Evolutionary conservation across 2,329 filamentous ascomycete species (phyloP).

Genomic region (Apiospora hydei): DNA sequence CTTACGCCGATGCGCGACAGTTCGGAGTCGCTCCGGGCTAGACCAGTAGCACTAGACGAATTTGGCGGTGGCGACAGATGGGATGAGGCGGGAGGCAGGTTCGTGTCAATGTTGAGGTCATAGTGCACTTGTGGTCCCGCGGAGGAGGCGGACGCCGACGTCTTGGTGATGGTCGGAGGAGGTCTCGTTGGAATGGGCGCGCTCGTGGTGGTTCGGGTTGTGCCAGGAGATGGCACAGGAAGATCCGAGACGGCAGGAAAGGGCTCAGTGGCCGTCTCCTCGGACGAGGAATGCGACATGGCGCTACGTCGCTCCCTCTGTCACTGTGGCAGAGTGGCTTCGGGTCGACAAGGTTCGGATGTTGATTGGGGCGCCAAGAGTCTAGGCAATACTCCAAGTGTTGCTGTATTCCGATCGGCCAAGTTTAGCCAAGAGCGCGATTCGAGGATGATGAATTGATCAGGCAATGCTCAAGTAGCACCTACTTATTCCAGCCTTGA

Average conservation of each 20-base stretch:
- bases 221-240: constrained; percentile 24
- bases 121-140: constrained; percentile 34
- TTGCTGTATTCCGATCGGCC: not conserved
- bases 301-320: not conserved
- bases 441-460: not conserved
- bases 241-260: constrained; percentile 33
- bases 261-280: constrained; percentile 33
- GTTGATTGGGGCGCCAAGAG: not conserved
- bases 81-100: constrained; percentile 26
- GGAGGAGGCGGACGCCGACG: not conserved
- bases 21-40: constrained; percentile 29
- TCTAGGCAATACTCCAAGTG: not conserved
- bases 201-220: constrained; percentile 22
- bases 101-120: constrained; percentile 34
- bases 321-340: not conserved
- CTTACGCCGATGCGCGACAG: constrained; percentile 34
- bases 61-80: constrained; percentile 30
- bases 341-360: not conserved
- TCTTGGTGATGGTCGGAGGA: constrained; percentile 11
- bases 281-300: constrained; percentile 29
- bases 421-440: not conserved
- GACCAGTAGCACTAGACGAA: constrained; percentile 18
- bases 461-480: not conserved
- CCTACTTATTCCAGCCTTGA: not conserved
- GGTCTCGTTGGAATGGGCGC: constrained; percentile 25